phyloP scores from a whole-genome alignment of 208 protist species.

The Leishmania aethiopica region DNA sequence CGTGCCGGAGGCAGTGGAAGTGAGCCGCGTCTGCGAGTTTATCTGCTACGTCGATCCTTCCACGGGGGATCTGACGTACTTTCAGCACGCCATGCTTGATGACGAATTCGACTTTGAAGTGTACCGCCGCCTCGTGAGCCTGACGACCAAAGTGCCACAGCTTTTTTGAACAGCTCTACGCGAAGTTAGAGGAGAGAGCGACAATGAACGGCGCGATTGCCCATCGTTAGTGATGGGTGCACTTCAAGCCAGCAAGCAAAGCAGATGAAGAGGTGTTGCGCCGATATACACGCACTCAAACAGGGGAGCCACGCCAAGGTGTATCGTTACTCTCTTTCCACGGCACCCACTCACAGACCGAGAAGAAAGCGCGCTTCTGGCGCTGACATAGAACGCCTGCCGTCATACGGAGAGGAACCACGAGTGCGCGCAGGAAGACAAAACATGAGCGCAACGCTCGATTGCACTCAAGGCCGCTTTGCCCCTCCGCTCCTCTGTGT shows the following conservation, averaged over 20 bases:
- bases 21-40: slow-evolving; percentile 91
- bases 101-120: slow-evolving; percentile 92
- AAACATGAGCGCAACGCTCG: background rate
- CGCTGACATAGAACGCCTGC: background rate
- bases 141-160: slow-evolving; percentile 81
- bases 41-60: slow-evolving; percentile 89
- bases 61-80: slow-evolving; percentile 77
- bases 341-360: background rate
- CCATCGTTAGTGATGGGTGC: background rate
- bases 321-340: background rate
- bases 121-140: slow-evolving; percentile 78
- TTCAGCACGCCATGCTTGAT: slow-evolving; percentile 83
- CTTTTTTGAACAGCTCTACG: slow-evolving; percentile 60
- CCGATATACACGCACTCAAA: background rate
- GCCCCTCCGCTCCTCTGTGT: background rate
- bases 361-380: background rate
- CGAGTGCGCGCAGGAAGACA: background rate
- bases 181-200: background rate
- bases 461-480: background rate
- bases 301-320: background rate
- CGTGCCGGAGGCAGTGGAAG: slow-evolving; percentile 69
- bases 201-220: background rate
- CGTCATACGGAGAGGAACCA: background rate
- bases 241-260: background rate
- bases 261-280: background rate